Evolutionary conservation across 2,329 filamentous ascomycete genomes (phyloP), one percentile per base, ranked within the genome.

Genomic region (Hypoxylon sp.): DNA sequence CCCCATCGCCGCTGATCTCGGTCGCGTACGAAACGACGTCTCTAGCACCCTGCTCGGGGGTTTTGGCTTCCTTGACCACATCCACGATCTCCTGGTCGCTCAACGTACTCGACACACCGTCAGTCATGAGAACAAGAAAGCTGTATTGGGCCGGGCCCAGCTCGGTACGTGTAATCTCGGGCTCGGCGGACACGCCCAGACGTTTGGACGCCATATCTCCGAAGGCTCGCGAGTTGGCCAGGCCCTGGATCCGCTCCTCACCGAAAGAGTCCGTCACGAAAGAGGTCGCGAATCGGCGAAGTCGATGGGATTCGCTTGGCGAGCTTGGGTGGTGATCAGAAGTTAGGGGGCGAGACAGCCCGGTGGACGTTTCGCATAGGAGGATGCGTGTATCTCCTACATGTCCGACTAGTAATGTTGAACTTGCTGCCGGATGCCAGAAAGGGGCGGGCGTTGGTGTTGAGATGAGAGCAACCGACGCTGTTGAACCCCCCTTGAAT

Each of bases 201-300:
- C 94, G 89, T 77, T 99, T 99, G 55, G 88, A 91, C 27, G 84
- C 84, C 77, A 97, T 92, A 77, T 99, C 95, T 21, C 95, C 95
- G 72, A 99, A 98, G 3, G 95, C 84, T 24, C 95, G 90, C 26
- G 91, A 96, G 77, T 99, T 99, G 66, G 95, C 95, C 0, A 99
- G 83, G 0, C 95, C 94, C 11, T 88, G 88, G 74, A 99, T 95
- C 66, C 95, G 92, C 76, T 98, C 93, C 77, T 99, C 95, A 70
- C 95, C 95, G 73, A 99, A 99, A 27, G 91, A 96, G 76, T 99
- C 95, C 0, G 94, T 95, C 15, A 97, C 89, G 72, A 98, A 94
- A 2, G 89, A 83, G 21, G 81, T 88, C 1, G 92, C 90, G 72
- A 93, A 98, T 45, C 93, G 88, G 40, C 93, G 89, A 20, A 99